Evolutionary conservation across 192 early-diverging fungal species (phyloP), one percentile per base, ranked within the genome.

Genomic region (Kappamyces sp.): DNA sequence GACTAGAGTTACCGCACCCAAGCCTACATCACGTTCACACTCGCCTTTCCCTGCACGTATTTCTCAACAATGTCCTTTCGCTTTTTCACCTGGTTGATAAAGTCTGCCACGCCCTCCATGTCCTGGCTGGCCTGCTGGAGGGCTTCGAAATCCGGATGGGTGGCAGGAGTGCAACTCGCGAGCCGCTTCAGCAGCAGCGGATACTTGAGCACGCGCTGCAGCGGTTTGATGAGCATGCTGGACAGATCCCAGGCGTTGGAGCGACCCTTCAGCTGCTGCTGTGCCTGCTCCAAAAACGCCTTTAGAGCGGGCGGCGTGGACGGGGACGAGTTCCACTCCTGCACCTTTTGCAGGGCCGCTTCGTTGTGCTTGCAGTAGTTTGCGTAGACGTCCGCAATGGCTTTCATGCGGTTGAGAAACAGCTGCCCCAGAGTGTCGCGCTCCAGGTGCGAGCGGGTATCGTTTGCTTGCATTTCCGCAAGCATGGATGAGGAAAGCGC

Each of bases 171-270:
- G 35, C 80, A 63, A 43, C 74, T 73, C 48, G 77, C 62, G 8
- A 86, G 74, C 67, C 71, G 66, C 76, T 73, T 83, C 36, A 97
- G 71, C 49, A 97, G 70, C 2, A 98, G 71, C 1, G 94, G 94
- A 65, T 94, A 94, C 69, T 94, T 93, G n/a, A 98, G 72, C n/a
- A 98, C 88, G 35, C 94, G 80, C 68, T 98, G 94, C 5, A 98
- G 92, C 9, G 94, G 94, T 63, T 98, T 98, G 68, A 98, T 91
- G 4, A 98, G 71, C 63, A 98, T 69, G 59, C 85, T 87, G 0
- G 86, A 77, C 59, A 98, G 72, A 70, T 98, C 94, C 94, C 94
- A 98, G 53, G 88, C 88, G 31, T 77, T 81, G 1, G 93, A 93
- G 60, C 73, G 67, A 4, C 84, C 88, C 47, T 85, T 73, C 32